Evolutionary conservation across 208 protist genomes (phyloP), one percentile per base, ranked within the genome.

Genomic region (Endotrypanum monterogeii): DNA sequence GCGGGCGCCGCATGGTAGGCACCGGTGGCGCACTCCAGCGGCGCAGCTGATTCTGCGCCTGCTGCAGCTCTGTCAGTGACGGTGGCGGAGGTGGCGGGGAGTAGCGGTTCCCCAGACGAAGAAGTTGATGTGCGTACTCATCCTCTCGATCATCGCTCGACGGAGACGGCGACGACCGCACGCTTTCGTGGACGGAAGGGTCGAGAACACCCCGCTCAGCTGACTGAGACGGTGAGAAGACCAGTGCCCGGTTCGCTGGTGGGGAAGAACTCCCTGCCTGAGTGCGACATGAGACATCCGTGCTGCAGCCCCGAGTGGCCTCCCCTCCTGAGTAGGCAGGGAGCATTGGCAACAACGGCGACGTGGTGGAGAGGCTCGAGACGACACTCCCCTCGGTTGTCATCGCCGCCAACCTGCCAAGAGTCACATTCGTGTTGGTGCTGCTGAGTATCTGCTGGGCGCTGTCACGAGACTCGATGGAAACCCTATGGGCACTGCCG

Each of bases 1-100:
- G 76, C 35, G 76, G 76, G 1, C 76, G 76, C 5, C 70, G 63
- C 76, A 80, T 80, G 35, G 70, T 80, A 18, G 76, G 71, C 52
- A 80, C 76, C 1, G 76, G 76, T 30, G 70, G 62, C 0, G 76
- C 69, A 30, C 77, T 82, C 48, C 16, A 35, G n/a, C 77, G 78
- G 0, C 67, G 78, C 7, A 67, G 72, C 61, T 71, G 55, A 50
- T 56, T 52, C 12, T 70, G 41, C 50, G 55, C 48, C 14, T 72
- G 23, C 16, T 80, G 73, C 66, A 73, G 25, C 74, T 67, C 50
- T 41, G 67, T 50, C 62, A 80, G 18, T 52, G 62, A 69, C 28
- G 74, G 23, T 8, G 65, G 65, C 51, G 69, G 67, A 18, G 72
- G 28, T 70, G 41, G 65, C 8, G 32, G 28, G 30, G 48, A 28